A percentile compares a stretch with the other conserved stretches of the same genome.
phyloP scores from a whole-genome alignment of 805 yeast species.

The Candida ponderosae region DNA sequence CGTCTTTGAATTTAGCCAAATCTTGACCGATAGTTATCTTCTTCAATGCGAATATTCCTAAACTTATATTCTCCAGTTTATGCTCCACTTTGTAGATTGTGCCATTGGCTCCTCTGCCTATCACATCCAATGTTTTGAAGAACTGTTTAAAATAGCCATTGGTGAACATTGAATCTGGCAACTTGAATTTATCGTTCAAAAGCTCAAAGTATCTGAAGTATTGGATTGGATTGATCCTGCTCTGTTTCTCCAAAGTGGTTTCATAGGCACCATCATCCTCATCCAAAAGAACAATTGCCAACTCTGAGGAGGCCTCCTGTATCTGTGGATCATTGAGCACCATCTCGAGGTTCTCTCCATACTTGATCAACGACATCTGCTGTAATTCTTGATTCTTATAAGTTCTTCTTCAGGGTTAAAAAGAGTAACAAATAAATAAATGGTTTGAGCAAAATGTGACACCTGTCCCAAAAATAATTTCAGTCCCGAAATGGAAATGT shows the following conservation, averaged over 20 bases:
- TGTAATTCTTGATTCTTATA: no score
- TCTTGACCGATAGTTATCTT: slow-evolving; percentile 80
- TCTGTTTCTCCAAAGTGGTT: background rate
- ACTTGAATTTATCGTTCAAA: slow-evolving; percentile 7
- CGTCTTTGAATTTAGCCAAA: slow-evolving; percentile 57
- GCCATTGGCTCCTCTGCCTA: slow-evolving; percentile 84
- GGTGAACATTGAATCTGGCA: slow-evolving; percentile 55
- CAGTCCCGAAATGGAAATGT: background rate
- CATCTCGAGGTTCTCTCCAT: background rate
- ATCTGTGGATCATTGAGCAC: background rate
- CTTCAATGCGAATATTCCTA: slow-evolving; percentile 81
- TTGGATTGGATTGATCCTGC: background rate
- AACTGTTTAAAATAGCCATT: slow-evolving; percentile 78
- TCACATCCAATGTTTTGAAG: slow-evolving; percentile 48
- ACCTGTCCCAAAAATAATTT: no score
- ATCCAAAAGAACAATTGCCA: background rate
- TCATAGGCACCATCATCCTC: background rate
- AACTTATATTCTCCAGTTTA: slow-evolving; percentile 55
- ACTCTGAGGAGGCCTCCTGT: background rate
- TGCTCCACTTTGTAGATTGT: slow-evolving; percentile 82
- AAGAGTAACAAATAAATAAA: no score
- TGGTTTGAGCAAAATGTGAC: no score
- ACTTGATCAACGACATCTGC: background rate
- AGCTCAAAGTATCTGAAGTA: background rate
- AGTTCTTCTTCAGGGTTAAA: no score